phyloP scores from a whole-genome alignment of 805 yeast species.

The Sungouiella thailandica region DNA sequence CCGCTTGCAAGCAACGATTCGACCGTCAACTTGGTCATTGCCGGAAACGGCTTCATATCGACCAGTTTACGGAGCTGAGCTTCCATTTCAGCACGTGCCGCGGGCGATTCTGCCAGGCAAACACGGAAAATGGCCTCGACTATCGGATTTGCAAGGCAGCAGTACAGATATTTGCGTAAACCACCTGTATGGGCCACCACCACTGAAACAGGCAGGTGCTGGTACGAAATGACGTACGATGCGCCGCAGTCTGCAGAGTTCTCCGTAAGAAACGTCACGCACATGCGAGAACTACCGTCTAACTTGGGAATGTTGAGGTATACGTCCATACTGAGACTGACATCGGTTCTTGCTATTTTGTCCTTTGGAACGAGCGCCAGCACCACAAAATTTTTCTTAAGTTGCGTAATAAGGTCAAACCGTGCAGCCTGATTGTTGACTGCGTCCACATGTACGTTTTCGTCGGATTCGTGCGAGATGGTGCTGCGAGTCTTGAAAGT shows the following conservation, averaged over 20 bases:
- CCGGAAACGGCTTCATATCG: slow-evolving; percentile 12
- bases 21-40: slow-evolving; percentile 24
- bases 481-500: slow-evolving; percentile 7
- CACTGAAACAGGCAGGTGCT: slow-evolving; percentile 22
- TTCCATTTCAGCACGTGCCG: slow-evolving; percentile 7
- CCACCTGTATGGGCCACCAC: slow-evolving; percentile 38
- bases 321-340: slow-evolving; percentile 30
- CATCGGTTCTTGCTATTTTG: slow-evolving; percentile 27
- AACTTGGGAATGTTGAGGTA: slow-evolving; percentile 25
- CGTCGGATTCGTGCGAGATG: slow-evolving; percentile 6
- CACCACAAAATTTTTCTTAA: slow-evolving; percentile 35
- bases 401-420: slow-evolving; percentile 27
- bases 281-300: slow-evolving; percentile 11
- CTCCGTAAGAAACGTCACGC: slow-evolving; percentile 22
- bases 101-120: slow-evolving; percentile 1
- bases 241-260: slow-evolving; percentile 20
- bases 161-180: slow-evolving; percentile 34
- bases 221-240: slow-evolving; percentile 27
- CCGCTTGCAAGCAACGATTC: slow-evolving; percentile 24
- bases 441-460: slow-evolving; percentile 8
- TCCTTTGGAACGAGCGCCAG: slow-evolving; percentile 32
- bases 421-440: slow-evolving; percentile 14
- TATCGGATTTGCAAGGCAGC: slow-evolving; percentile 29
- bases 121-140: slow-evolving; percentile 8
- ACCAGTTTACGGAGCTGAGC: slow-evolving; percentile 21